These are phyloP conservation scores for Eremothecium cymbalariae DNA, from an alignment of 1,139 yeast species.

Conservation along the genomic window DNA sequence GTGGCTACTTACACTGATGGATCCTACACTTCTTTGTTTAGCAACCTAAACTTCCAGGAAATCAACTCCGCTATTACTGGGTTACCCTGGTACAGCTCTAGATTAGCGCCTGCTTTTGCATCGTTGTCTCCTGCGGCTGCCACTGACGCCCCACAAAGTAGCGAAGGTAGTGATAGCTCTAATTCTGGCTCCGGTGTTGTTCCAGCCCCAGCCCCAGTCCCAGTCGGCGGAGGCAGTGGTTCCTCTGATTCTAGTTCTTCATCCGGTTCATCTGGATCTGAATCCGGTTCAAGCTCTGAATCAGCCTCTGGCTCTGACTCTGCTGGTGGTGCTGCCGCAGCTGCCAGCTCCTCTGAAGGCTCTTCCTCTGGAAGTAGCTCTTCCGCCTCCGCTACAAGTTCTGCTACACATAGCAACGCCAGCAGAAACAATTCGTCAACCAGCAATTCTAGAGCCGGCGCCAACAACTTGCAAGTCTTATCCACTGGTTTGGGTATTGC, in stretches of 20 bases:
- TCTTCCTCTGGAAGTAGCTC: slow-evolving; percentile 12
- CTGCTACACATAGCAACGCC: slow-evolving; percentile 11
- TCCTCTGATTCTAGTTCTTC: slow-evolving; percentile 9
- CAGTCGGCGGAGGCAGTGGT: slow-evolving; percentile 18
- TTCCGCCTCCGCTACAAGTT: slow-evolving; percentile 10
- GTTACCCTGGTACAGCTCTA: slow-evolving; percentile 39
- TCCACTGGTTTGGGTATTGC: slow-evolving; percentile 17
- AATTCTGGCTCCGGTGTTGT: too few species aligned
- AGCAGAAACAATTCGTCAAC: too few species aligned
- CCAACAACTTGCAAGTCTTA: slow-evolving; percentile 1
- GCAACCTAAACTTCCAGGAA: slow-evolving; percentile 22
- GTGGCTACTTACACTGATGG: slow-evolving; percentile 38
- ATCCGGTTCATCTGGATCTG: slow-evolving; percentile 7
- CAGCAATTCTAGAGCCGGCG: background rate
- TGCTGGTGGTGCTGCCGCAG: slow-evolving; percentile 9
- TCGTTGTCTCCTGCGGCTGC: slow-evolving; percentile 17
- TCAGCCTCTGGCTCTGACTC: slow-evolving; percentile 37
- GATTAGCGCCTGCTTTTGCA: slow-evolving; percentile 29
- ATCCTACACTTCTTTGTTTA: slow-evolving; percentile 35
- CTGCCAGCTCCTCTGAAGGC: slow-evolving; percentile 11
- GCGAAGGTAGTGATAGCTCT: too few species aligned
- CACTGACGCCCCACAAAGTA: slow-evolving; percentile 17
- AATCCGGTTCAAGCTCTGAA: slow-evolving; percentile 35
- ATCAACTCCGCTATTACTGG: slow-evolving; percentile 33
- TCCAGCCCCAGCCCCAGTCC: slow-evolving; percentile 18